Percentiles rank a stretch among this genome's conserved stretches.
Evolutionary conservation across 2,329 filamentous ascomycete species (phyloP).

Genomic region (Curvularia sp.): DNA sequence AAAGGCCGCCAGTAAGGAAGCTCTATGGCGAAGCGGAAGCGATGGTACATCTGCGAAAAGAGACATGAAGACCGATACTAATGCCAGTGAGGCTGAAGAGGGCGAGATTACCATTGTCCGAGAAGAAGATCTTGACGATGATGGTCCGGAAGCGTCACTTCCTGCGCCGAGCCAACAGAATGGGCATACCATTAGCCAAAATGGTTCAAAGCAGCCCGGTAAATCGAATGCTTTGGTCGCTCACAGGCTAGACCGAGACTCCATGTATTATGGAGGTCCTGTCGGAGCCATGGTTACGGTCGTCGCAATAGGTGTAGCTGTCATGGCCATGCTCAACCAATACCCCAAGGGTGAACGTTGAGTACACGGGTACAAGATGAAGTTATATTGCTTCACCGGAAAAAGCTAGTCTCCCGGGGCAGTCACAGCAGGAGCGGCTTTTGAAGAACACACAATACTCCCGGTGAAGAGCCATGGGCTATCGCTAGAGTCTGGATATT

Average conservation of each 20-base stretch:
- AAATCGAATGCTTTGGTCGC: conserved; percentile 37
- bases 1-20: conserved; percentile 49
- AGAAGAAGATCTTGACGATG: conserved; percentile 40
- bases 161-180: conserved; percentile 38
- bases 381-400: conserved; percentile 10
- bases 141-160: conserved; percentile 31
- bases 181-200: conserved; percentile 37
- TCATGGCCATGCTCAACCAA: conserved; percentile 53
- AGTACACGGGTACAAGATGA: conserved; percentile 23
- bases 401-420: not conserved
- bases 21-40: conserved; percentile 38
- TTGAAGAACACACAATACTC: not conserved
- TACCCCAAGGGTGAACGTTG: conserved; percentile 57
- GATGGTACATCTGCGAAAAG: conserved; percentile 25
- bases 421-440: conserved; percentile 1
- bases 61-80: conserved; percentile 15
- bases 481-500: conserved; percentile 3
- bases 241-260: conserved; percentile 36
- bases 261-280: conserved; percentile 48
- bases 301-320: conserved; percentile 51
- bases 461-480: not conserved
- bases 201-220: conserved; percentile 30
- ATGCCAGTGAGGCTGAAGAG: conserved; percentile 40
- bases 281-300: conserved; percentile 50
- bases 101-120: conserved; percentile 50